Conservation (phyloP, 495 filamentous ascomycete genomes). For the Xylaria telfairii region DNA sequence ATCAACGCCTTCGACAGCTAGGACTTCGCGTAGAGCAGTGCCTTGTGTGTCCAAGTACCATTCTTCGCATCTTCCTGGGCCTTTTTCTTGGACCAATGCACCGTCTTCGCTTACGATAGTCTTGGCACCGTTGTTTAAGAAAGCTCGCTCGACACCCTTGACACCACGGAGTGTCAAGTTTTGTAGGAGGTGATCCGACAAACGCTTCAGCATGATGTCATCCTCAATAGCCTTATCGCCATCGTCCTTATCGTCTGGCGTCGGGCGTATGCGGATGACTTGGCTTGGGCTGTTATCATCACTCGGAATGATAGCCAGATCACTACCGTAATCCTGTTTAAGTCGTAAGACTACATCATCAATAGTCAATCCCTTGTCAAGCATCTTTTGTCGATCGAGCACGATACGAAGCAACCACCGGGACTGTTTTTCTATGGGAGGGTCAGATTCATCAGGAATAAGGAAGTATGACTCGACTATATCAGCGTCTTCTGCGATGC, state of each 20-base stretch:
- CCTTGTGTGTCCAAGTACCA: conserved; percentile 96
- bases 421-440: conserved; percentile 78
- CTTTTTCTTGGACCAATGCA: conserved; percentile 69
- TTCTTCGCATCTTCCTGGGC: conserved; percentile 76
- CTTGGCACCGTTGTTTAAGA: conserved; percentile 81
- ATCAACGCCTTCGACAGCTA: conserved; percentile 88
- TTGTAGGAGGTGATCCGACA: conserved; percentile 90
- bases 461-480: conserved; percentile 98
- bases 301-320: conserved; percentile 93
- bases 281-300: conserved; percentile 98
- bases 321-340: conserved; percentile 83
- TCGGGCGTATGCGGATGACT: conserved; percentile 89
- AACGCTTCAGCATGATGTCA: conserved; percentile 85
- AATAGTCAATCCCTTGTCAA: conserved; percentile 91
- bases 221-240: conserved; percentile 83
- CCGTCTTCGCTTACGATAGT: conserved; percentile 70
- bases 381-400: conserved; percentile 88
- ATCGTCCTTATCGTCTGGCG: conserved; percentile 76
- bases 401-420: conserved; percentile 94
- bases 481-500: conserved; percentile 85
- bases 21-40: conserved; percentile 79
- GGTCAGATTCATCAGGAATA: conserved; percentile 80
- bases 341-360: conserved; percentile 91
- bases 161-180: conserved; percentile 90
- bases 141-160: conserved; percentile 83